Percentiles rank a stretch among this genome's conserved stretches.
Evolutionary conservation across 495 filamentous ascomycete genomes (phyloP).

Genomic region (Aspergillus steynii): DNA sequence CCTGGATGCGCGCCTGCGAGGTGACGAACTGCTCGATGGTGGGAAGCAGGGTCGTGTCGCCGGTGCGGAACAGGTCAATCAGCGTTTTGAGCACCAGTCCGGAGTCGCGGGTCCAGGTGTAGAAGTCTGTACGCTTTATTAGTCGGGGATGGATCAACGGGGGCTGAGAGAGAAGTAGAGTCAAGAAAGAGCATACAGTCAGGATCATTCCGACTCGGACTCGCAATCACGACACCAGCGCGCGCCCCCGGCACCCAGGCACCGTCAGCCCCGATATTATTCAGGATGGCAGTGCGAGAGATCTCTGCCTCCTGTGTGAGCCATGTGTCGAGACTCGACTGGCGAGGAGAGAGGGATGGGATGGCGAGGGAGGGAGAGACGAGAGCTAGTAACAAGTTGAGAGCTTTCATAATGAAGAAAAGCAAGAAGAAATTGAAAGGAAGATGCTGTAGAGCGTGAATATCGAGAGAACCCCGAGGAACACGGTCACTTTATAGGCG

Average conservation of each 20-base stretch:
- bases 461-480: background rate
- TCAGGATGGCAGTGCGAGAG: conserved; percentile 14
- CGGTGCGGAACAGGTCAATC: conserved; percentile 58
- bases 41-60: conserved; percentile 52
- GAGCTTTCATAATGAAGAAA: background rate
- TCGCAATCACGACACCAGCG: conserved; percentile 60
- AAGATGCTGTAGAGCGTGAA: background rate
- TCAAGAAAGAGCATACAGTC: conserved; percentile 51
- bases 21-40: conserved; percentile 58
- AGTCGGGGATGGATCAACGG: conserved; percentile 24
- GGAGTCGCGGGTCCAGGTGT: conserved; percentile 74
- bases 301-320: background rate
- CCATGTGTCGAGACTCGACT: background rate
- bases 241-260: conserved; percentile 9
- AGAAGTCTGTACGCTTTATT: conserved; percentile 50
- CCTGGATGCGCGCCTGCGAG: conserved; percentile 61
- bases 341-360: background rate
- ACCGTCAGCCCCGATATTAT: conserved; percentile 16
- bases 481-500: background rate
- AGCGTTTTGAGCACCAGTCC: conserved; percentile 62
- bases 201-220: conserved; percentile 56
- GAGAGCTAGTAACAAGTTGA: background rate
- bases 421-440: background rate
- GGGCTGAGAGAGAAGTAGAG: too few species aligned
- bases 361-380: background rate